Evolutionary conservation across 768 basidiomycete species (phyloP).

Genomic region (Clitopilus hobsonii): DNA sequence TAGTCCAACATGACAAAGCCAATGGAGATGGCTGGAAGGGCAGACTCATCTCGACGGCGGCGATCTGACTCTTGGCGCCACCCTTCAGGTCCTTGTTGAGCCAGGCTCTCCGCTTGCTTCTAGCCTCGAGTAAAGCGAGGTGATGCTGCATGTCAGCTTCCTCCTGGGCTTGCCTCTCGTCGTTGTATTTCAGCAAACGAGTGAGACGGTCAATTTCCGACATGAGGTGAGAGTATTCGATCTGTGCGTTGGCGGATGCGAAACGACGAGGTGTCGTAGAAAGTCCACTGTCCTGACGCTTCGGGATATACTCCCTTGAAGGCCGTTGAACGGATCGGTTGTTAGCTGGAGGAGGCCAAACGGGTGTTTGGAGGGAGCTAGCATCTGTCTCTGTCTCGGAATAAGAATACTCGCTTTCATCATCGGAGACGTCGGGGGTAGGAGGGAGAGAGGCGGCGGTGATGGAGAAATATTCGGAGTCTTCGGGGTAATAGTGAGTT

Average conservation of each 20-base stretch:
- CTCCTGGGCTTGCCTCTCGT: constrained; percentile 33
- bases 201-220: constrained; percentile 31
- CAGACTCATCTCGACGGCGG: constrained; percentile 41
- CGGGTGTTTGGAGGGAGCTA: constrained; percentile 45
- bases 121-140: constrained; percentile 47
- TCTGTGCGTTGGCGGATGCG: constrained; percentile 25
- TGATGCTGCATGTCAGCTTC: constrained; percentile 35
- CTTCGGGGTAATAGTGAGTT: constrained; percentile 10
- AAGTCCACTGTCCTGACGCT: constrained; percentile 13
- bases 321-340: neutral
- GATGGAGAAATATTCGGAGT: constrained; percentile 21
- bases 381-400: constrained; percentile 41
- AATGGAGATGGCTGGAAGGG: constrained; percentile 52
- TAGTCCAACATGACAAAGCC: constrained; percentile 29
- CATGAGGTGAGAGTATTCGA: constrained; percentile 28
- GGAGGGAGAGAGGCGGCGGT: constrained; percentile 27
- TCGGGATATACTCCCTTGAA: constrained; percentile 4
- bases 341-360: constrained; percentile 22
- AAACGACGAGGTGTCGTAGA: constrained; percentile 22
- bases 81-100: constrained; percentile 40
- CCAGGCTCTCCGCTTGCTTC: constrained; percentile 65
- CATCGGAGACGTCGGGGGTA: constrained; percentile 32
- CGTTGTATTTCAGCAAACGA: constrained; percentile 35
- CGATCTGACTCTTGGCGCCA: constrained; percentile 9
- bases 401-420: constrained; percentile 27